Base-by-base conservation (phyloP, 2,329 filamentous ascomycete genomes). In the Gremmenia infestans region DNA sequence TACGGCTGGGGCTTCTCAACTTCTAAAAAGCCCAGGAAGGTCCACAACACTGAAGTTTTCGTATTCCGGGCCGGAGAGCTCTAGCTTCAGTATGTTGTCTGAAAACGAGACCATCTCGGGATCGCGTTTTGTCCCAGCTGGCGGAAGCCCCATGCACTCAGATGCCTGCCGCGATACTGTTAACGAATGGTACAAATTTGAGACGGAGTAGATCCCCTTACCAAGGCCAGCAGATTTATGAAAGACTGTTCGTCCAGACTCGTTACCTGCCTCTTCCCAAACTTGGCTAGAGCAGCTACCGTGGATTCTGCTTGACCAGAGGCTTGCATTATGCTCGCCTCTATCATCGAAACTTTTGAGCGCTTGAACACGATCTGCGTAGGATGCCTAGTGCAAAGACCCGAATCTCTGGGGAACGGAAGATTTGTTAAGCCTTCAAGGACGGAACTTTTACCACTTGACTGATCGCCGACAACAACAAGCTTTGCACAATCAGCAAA, bases 21-120 rank as follows among this genome's bases (percentile, higher is more conserved):
- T 72, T 32, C 76, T 72, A 50, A 82, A 79, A 5, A 85, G 66
- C 2, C 81, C 81, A 0, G 81, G 81, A 2, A 84, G 71, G 62
- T 85, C 81, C 5, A 85, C 79, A 36, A 84, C 72, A 0, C 81
- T 84, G 32, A 85, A 71, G 17, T 81, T 75, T 1, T 75, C 75
- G 25, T 73, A 72, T 4, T 73, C 65, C 0, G 79, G 56, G 4
- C 57, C 48, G n/a, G 23, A 55, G 48, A 58, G 25, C 47, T 58
- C 42, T 49, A 58, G 37, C 17, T 52, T 48, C 5, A 58, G 36
- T 35, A 58, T 56, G 3, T 56, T 48, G 5, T 56, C 23, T 5
- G 50, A 53, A 40, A 47, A 53, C 2, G 50, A 53, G 5, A 46
- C 50, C 23, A 46, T 53, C 7, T 53, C 19, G 12, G 6, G 22